Base-by-base conservation (phyloP, 495 filamentous ascomycete genomes). In the Penicillium odoratum region DNA sequence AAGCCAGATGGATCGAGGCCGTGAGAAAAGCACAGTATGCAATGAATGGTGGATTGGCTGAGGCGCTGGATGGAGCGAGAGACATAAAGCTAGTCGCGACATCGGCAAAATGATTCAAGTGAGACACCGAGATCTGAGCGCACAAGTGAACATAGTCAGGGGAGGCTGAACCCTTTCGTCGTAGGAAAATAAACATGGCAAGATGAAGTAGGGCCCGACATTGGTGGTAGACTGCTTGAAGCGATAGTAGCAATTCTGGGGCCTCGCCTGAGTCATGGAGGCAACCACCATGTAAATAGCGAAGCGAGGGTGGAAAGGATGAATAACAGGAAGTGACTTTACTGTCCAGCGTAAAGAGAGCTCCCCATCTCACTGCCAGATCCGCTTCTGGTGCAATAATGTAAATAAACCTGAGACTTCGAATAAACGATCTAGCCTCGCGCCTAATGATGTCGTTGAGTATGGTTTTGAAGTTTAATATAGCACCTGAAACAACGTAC, bases 101-200 rank as follows among this genome's bases (percentile, higher is more conserved):
- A 13, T 44, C 40, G 9, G 40, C 18, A n/a, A 44, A 44, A 10
- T 6, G 4, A n/a, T 44, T 44, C 40, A 44, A 9, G 30, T 33
- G 3, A 9, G 7, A 33, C 30, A 33, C 30, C 9, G 30, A 7
- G 9, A 33, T 33, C 3, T 9, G 30, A 33, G 30, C 30, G 30
- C 30, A 33, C 6, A 33, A 9, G 2, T 33, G 30, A 9, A 33
- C 30, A 33, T 33, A 33, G 6, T 33, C 30, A 33, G 30, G 30
- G 30, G 30, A 33, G 30, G 30, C 3, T 9, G 30, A 33, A 9
- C 7, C 30, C 6, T 6, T 33, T 33, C 9, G 30, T 33, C 3
- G 30, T 44, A 44, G 11, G 15, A 44, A 44, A 7, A 44, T 44
- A 44, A 44, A 44, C 40, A 44, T 44, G 18, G 40, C 40, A 44